Evolutionary conservation across 352 stramenopile genomes (phyloP).

Genomic region (Aphanomyces stellatus): DNA sequence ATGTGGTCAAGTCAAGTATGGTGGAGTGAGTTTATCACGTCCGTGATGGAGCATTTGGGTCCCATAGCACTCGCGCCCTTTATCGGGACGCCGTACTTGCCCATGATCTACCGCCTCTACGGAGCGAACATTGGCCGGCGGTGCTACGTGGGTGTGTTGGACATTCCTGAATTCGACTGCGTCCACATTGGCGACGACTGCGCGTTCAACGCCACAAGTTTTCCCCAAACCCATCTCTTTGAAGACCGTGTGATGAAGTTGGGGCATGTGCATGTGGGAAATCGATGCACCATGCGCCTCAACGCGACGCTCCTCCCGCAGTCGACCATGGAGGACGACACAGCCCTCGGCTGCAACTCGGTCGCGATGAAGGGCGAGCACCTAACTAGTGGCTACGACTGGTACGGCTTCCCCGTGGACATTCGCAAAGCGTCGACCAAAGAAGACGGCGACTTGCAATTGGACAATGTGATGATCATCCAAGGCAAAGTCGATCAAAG

Average conservation of each 20-base stretch:
- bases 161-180: slow-evolving; percentile 1
- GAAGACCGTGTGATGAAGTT: slow-evolving; percentile 10
- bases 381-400: background rate
- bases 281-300: background rate
- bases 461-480: too few species aligned
- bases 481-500: too few species aligned
- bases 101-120: background rate
- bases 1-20: background rate
- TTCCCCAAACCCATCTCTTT: slow-evolving; percentile 3
- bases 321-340: background rate
- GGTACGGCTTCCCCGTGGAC: background rate
- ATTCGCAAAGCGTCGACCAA: too few species aligned
- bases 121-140: background rate
- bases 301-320: background rate
- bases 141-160: background rate
- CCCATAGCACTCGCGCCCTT: background rate
- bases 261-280: background rate
- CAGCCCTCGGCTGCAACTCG: background rate
- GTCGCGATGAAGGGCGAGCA: slow-evolving; percentile 5
- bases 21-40: slow-evolving; percentile 4
- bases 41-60: background rate
- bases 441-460: too few species aligned
- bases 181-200: background rate
- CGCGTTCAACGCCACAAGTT: background rate
- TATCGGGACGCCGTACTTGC: slow-evolving; percentile 1